Evolutionary conservation across 805 yeast genomes (phyloP), one percentile per base, ranked within the genome.

Genomic region (Phaffomyces antillensis): DNA sequence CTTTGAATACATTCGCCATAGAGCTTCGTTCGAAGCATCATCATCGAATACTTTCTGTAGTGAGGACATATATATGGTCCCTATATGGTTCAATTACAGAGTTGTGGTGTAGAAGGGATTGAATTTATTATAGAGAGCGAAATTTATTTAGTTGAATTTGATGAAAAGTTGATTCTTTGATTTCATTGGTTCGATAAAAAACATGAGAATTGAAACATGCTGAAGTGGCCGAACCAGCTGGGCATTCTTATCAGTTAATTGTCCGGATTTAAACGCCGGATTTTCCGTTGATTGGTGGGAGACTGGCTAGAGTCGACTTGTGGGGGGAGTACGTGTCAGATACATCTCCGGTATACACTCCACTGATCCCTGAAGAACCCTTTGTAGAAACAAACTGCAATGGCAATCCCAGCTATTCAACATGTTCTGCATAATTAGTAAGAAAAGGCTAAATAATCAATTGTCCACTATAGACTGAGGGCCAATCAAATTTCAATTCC

Each of bases 1-100:
- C 51, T 75, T 76, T 42, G 83, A 71, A 63, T 89, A 89, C 82
- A 89, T 76, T 57, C 79, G 79, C 96, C 96, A 89, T 20, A 87
- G 63, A 6, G 79, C 72, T 34, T 74, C 71, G 8, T 77, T 71
- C 13, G 75, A 64, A 24, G 66, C 62, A 45, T 66, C 71, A 50
- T 66, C 71, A 50, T 70, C 65, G n/a, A 62, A 49, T 24, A 58
- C 58, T 31, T 52, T 43, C 17, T 39, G 30, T 37, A 40, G 36
- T 23, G 37, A 32, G 36, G 41, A 39, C 48, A 45, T 45, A 9
- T 34, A 15, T 16, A 18, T 28, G 13, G 23, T 28, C 7, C 4
- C 3, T 28, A 28, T 28, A 28, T 28, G 30, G 13, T 10, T 5
- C 7, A 10, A 28, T 28, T 12, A 28, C 5, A 28, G 13, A 10